phyloP scores from a whole-genome alignment of 1,284 basidiomycete species.

The Malassezia nana region DNA sequence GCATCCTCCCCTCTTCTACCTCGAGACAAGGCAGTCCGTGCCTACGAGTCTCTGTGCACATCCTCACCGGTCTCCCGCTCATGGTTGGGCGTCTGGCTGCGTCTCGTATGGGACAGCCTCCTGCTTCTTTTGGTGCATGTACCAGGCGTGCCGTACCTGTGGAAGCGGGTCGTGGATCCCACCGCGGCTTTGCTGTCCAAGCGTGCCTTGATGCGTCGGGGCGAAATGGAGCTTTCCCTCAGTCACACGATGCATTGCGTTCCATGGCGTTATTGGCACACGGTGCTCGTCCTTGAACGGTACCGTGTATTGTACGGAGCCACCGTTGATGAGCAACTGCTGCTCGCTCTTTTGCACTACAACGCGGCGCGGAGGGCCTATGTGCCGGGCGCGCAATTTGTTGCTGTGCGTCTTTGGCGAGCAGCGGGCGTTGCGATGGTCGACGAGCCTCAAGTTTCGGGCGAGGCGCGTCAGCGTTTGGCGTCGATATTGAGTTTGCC shows the following conservation, averaged over 20 bases:
- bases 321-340: constrained; percentile 1
- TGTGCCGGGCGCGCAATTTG: background rate
- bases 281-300: background rate
- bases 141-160: background rate
- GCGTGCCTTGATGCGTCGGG: constrained; percentile 4
- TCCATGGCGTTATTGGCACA: background rate
- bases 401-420: constrained; percentile 3
- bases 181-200: background rate
- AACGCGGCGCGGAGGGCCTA: background rate
- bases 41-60: background rate
- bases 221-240: constrained; percentile 8
- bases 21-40: background rate
- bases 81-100: background rate
- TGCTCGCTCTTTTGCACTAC: background rate
- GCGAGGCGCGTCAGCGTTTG: constrained; percentile 12
- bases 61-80: background rate
- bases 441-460: background rate
- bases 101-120: background rate
- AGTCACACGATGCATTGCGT: background rate
- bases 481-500: constrained; percentile 27
- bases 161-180: background rate
- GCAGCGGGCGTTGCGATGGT: constrained; percentile 7
- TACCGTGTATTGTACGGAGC: background rate
- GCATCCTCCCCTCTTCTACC: background rate
- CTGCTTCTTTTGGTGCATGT: background rate